These are phyloP conservation scores for Bonia amplexicaulis DNA, from an alignment of 176 grass and related monocot genomes.

Conservation along the genomic window DNA sequence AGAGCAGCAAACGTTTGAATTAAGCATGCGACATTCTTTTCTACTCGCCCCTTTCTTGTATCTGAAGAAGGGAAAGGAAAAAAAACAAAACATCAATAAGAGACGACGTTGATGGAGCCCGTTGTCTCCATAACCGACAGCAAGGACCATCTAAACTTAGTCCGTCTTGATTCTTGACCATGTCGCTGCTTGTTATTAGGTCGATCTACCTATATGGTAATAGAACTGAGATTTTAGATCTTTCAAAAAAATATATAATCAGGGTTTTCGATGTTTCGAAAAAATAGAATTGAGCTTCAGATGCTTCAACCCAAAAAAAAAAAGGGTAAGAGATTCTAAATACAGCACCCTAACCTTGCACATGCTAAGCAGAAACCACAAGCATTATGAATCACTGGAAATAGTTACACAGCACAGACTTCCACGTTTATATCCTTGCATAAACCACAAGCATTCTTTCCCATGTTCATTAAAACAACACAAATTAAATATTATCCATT, in stretches of 20 bases:
- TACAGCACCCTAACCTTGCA: background rate
- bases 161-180: background rate
- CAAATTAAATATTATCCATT: background rate
- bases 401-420: background rate
- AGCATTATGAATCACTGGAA: background rate
- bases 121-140: background rate
- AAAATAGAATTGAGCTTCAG: background rate
- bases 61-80: background rate
- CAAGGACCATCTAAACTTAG: background rate
- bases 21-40: background rate
- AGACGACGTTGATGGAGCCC: constrained; percentile 14
- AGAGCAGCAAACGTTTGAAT: background rate
- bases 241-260: background rate
- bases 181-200: background rate
- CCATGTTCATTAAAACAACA: background rate
- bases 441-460: background rate
- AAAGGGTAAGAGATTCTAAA: too few species aligned
- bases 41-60: background rate
- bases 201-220: background rate
- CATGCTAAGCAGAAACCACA: background rate
- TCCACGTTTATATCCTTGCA: background rate
- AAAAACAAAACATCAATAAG: background rate
- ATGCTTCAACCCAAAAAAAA: background rate
- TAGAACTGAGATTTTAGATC: background rate
- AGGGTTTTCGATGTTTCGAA: background rate